Evolutionary conservation across 164 flowering plant genomes (phyloP).

Genomic region (Houttuynia cordata): DNA sequence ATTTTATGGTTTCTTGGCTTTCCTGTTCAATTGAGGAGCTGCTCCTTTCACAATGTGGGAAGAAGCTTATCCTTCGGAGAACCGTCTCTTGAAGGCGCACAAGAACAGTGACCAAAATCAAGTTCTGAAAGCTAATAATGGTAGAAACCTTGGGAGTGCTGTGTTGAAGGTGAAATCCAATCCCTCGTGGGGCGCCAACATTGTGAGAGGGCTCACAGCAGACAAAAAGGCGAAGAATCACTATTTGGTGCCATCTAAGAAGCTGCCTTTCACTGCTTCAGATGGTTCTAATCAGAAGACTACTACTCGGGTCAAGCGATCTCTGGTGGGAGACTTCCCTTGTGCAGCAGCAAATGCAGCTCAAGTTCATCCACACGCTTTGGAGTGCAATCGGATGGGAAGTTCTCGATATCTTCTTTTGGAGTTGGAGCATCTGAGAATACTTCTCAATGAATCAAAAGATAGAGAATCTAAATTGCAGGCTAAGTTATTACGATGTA

Average conservation of each 20-base stretch:
- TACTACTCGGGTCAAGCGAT: constrained; percentile 39
- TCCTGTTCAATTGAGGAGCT: neutral
- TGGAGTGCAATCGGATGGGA: constrained; percentile 20
- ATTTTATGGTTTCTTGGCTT: neutral
- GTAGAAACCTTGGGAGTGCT: constrained; percentile 13
- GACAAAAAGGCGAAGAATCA: constrained; percentile 52
- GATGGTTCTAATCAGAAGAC: constrained; percentile 27
- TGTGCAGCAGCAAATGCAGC: constrained; percentile 28
- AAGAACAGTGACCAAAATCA: constrained; percentile 59
- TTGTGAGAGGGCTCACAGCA: constrained; percentile 60
- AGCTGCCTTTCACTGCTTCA: constrained; percentile 25
- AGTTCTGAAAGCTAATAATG: constrained; percentile 15
- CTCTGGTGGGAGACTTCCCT: constrained; percentile 57
- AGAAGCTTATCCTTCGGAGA: constrained; percentile 24
- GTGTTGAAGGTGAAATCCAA: constrained; percentile 26
- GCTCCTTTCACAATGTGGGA: constrained; percentile 36
- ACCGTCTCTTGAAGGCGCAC: constrained; percentile 17
- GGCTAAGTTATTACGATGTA: constrained; percentile 39
- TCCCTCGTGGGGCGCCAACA: constrained; percentile 67
- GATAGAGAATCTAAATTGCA: constrained; percentile 57
- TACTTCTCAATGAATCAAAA: constrained; percentile 51
- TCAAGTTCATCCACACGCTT: constrained; percentile 48
- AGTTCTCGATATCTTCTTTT: constrained; percentile 50
- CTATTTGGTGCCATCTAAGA: constrained; percentile 21
- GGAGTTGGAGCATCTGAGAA: constrained; percentile 59